phyloP scores from a whole-genome alignment of 129 eudicot species.

The Flaveria robusta region DNA sequence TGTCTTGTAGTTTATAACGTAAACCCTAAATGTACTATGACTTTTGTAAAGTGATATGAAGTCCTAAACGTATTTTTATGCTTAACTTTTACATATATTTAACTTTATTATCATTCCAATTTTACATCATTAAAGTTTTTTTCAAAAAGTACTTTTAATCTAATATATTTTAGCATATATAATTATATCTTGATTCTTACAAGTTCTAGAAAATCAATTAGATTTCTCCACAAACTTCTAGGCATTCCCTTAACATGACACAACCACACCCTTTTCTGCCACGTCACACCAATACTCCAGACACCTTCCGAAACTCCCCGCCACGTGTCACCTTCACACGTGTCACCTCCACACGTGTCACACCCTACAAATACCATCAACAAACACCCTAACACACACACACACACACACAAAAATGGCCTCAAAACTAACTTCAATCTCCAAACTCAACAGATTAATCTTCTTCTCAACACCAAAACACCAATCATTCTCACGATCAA shows the following conservation, averaged over 20 bases:
- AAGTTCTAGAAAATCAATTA: neutral
- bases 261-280: neutral
- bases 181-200: neutral
- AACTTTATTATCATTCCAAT: too few relatives aligned
- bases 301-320: constrained; percentile 23
- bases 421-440: constrained; percentile 36
- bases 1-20: too few relatives aligned
- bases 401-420: constrained; percentile 22
- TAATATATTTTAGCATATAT: too few relatives aligned
- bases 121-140: too few relatives aligned
- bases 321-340: neutral
- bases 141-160: too few relatives aligned
- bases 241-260: neutral
- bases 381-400: neutral
- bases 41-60: too few relatives aligned
- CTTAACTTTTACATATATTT: too few relatives aligned
- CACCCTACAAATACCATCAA: neutral
- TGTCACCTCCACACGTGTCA: neutral
- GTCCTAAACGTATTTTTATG: too few relatives aligned
- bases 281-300: constrained; percentile 19
- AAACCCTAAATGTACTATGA: too few relatives aligned
- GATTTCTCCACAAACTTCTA: neutral
- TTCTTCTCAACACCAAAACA: constrained; percentile 1
- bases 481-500: constrained; percentile 6
- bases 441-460: constrained; percentile 22